Percentiles rank a stretch among this genome's conserved stretches.
Conservation (phyloP, 2,329 filamentous ascomycete genomes). For the Tricladium varicosporioides region DNA sequence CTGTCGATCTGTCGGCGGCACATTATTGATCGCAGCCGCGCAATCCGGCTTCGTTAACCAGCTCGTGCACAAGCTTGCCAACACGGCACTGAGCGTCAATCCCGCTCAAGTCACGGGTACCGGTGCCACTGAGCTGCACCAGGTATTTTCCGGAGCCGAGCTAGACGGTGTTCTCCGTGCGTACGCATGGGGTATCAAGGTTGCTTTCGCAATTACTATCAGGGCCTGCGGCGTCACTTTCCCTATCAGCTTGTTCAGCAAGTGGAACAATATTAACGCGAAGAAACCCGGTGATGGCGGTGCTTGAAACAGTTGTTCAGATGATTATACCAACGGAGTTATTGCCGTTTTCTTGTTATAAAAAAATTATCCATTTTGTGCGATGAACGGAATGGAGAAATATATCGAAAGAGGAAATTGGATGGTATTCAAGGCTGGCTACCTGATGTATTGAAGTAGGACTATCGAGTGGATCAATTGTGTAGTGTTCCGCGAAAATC, state of each 20-base stretch:
- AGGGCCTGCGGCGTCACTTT: conserved; percentile 10
- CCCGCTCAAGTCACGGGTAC: conserved; percentile 33
- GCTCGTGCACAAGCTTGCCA: conserved; percentile 43
- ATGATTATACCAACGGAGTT: too few species aligned
- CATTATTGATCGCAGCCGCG: conserved; percentile 23
- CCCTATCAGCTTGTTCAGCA: neutral
- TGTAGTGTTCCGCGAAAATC: too few species aligned
- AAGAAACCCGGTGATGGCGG: too few species aligned
- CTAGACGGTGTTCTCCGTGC: conserved; percentile 15
- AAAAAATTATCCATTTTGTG: too few species aligned
- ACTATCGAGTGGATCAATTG: too few species aligned
- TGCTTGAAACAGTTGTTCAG: too few species aligned
- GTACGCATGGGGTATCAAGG: conserved; percentile 22
- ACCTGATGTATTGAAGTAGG: too few species aligned
- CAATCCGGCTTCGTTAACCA: conserved; percentile 30
- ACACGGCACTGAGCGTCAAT: conserved; percentile 38
- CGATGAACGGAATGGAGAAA: too few species aligned
- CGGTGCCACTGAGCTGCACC: conserved; percentile 42
- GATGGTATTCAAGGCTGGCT: too few species aligned
- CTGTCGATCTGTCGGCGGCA: conserved; percentile 24
- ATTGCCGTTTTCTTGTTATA: too few species aligned
- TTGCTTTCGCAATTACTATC: conserved; percentile 16
- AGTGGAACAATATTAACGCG: neutral
- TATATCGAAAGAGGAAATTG: too few species aligned
- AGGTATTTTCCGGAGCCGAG: conserved; percentile 39